These are phyloP conservation scores for Diaporthe eres DNA, from an alignment of 2,329 filamentous ascomycete species.

Conservation along the genomic window DNA sequence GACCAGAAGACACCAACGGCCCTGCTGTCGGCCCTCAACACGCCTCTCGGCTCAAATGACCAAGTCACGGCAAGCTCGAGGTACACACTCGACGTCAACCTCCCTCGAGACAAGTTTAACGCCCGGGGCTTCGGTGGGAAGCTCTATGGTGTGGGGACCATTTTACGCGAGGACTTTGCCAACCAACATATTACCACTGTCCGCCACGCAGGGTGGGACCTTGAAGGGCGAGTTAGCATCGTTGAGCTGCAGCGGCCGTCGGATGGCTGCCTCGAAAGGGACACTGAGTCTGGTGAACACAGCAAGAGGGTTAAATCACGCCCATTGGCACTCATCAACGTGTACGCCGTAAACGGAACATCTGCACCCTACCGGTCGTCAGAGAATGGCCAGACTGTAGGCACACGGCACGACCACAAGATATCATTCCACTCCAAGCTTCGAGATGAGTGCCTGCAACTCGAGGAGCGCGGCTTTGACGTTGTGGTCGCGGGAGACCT, in stretches of 20 bases:
- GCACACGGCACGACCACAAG: constrained; percentile 67
- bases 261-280: not conserved
- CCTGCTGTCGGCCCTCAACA: constrained; percentile 44
- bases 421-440: constrained; percentile 61
- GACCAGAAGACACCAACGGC: constrained; percentile 39
- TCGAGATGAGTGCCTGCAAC: constrained; percentile 56
- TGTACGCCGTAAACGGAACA: constrained; percentile 69
- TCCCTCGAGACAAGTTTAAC: constrained; percentile 64
- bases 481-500: constrained; percentile 66
- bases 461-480: constrained; percentile 57
- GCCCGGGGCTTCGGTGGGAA: constrained; percentile 63
- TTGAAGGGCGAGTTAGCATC: constrained; percentile 65
- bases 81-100: constrained; percentile 56
- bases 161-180: constrained; percentile 61
- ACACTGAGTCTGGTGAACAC: not conserved
- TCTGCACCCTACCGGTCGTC: constrained; percentile 60
- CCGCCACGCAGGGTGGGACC: constrained; percentile 63
- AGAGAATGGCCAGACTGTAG: constrained; percentile 55
- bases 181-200: constrained; percentile 48
- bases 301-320: constrained; percentile 23
- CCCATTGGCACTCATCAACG: constrained; percentile 62
- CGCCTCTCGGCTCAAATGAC: constrained; percentile 36
- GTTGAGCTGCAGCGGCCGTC: constrained; percentile 51
- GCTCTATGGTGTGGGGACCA: constrained; percentile 65
- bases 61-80: constrained; percentile 4